phyloP scores from a whole-genome alignment of 108 stramenopile genomes.

The Poteriospumella lacustris region DNA sequence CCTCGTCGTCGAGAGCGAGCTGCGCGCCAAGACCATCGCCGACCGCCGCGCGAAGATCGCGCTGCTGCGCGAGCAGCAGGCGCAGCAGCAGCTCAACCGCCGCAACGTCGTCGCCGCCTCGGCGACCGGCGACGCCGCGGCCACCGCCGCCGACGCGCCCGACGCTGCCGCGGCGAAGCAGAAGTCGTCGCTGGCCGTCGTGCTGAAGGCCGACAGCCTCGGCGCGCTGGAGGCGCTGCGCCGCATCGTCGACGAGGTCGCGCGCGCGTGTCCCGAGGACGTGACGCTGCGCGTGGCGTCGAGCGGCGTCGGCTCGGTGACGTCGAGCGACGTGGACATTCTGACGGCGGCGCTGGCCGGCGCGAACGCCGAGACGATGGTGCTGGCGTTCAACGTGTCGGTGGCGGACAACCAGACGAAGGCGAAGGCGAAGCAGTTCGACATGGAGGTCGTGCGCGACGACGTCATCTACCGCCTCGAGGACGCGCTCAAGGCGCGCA shows the following conservation, averaged over 20 bases:
- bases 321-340: constrained; percentile 41
- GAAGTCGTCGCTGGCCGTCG: neutral
- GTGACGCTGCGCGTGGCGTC: neutral
- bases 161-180: neutral
- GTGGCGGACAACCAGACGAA: constrained; percentile 68
- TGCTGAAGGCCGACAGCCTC: constrained; percentile 41
- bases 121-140: neutral
- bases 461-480: constrained; percentile 84
- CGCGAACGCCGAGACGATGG: constrained; percentile 69
- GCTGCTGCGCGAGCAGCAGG: neutral
- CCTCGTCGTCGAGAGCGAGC: constrained; percentile 38
- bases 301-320: constrained; percentile 36
- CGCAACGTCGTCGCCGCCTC: neutral
- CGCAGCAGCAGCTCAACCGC: neutral
- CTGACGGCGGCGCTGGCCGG: no score
- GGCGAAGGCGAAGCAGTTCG: constrained; percentile 70
- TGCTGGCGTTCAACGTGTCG: constrained; percentile 84
- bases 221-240: constrained; percentile 41
- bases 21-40: neutral
- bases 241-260: neutral
- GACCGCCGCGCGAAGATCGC: neutral
- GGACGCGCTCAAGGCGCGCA: constrained; percentile 69
- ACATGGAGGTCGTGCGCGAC: constrained; percentile 80
- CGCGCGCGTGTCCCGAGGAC: neutral
- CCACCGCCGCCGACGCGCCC: neutral